phyloP scores from a whole-genome alignment of 2,329 filamentous ascomycete species.

The Septoria linicola region DNA sequence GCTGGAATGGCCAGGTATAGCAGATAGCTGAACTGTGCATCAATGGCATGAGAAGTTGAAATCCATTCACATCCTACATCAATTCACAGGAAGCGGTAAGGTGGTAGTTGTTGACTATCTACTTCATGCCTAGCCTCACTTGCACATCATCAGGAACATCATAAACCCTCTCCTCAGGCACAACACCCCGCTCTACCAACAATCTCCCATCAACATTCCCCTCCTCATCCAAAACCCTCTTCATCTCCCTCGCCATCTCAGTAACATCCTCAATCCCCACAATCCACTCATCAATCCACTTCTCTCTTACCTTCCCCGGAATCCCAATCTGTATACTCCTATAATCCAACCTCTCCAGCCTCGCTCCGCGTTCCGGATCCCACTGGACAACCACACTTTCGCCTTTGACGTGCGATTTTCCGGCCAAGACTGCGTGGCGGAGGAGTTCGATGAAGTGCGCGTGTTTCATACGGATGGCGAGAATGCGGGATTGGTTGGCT shows the following conservation, averaged over 20 bases:
- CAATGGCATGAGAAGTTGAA: too few species aligned
- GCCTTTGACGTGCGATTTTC: conserved; percentile 2
- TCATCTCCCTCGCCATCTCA: conserved; percentile 6
- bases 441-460: conserved; percentile 11
- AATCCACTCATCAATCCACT: conserved; percentile 16
- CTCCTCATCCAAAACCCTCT: conserved; percentile 8
- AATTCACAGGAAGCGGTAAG: too few species aligned
- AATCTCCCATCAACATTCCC: not conserved
- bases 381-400: conserved; percentile 10
- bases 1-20: too few species aligned
- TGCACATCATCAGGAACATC: conserved; percentile 1
- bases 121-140: not conserved
- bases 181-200: not conserved
- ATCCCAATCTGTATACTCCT: conserved; percentile 17
- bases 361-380: conserved; percentile 14
- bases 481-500: conserved; percentile 13
- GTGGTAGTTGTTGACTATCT: too few species aligned
- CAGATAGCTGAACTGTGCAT: too few species aligned
- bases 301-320: conserved; percentile 1
- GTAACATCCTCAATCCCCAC: conserved; percentile 11
- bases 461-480: conserved; percentile 11
- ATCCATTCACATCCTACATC: too few species aligned
- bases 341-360: conserved; percentile 11
- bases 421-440: conserved; percentile 5
- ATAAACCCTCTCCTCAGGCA: conserved; percentile 4